A percentile compares a stretch with the other conserved stretches of the same genome.
Conservation (phyloP, 345 rosid genomes). For the Lumnitzera racemosa region DNA sequence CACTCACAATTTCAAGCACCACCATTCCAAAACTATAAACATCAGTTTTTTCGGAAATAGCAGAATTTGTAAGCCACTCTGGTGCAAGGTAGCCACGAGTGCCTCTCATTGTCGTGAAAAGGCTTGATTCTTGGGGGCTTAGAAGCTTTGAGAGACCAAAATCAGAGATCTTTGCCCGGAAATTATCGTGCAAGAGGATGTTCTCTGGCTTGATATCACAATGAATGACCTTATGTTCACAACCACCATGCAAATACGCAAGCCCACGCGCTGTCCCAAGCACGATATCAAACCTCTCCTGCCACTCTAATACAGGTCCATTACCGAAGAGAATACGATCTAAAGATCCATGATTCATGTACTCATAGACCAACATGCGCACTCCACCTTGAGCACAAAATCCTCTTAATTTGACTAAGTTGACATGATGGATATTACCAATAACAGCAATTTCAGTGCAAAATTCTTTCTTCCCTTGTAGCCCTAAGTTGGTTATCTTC, state of each 20-base stretch:
- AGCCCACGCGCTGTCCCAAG: conserved; percentile 78
- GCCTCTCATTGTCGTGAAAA: conserved; percentile 78
- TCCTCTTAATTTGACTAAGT: conserved; percentile 70
- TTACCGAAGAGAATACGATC: conserved; percentile 47
- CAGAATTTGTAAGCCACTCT: conserved; percentile 73
- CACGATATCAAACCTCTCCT: conserved; percentile 64
- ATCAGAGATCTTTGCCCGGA: conserved; percentile 63
- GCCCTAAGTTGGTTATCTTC: conserved; percentile 50
- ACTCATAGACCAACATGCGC: conserved; percentile 62
- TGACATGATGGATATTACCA: conserved; percentile 70
- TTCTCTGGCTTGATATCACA: conserved; percentile 75
- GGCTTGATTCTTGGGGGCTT: conserved; percentile 50
- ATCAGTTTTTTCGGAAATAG: conserved; percentile 73
- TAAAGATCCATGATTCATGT: conserved; percentile 63
- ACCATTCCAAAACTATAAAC: conserved; percentile 89
- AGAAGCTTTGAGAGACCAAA: conserved; percentile 72
- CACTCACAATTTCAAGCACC: conserved; percentile 67
- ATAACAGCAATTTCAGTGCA: conserved; percentile 69
- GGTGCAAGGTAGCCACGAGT: conserved; percentile 87
- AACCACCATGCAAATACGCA: conserved; percentile 62
- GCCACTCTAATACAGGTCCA: conserved; percentile 62
- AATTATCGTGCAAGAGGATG: conserved; percentile 57
- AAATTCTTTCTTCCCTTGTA: conserved; percentile 67
- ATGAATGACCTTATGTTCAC: conserved; percentile 66
- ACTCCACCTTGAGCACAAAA: conserved; percentile 64